Evolutionary conservation across 768 basidiomycete species (phyloP), one percentile per base, ranked within the genome.

Genomic region (Pisolithus orientalis): DNA sequence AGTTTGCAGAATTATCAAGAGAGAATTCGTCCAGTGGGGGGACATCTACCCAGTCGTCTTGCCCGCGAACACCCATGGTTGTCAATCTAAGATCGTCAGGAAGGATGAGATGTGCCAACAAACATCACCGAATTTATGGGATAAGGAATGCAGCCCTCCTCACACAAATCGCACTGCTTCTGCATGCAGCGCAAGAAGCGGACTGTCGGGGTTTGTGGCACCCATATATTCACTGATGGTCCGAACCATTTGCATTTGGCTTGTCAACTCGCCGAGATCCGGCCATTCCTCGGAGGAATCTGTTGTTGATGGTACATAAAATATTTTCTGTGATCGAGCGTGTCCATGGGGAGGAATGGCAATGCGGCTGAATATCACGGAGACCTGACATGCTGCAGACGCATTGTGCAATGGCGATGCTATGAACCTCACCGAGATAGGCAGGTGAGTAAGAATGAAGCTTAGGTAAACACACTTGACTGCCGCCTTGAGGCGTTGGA

Each of bases 1-100:
- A 54, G 50, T 77, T 70, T 58, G 70, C 71, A 13, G 74, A 74
- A 57, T 78, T 74, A 49, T 73, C 69, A 51, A 77, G 55, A 31
- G 61, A 70, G 49, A 67, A 69, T 39, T 68, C 67, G 47, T 71
- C 70, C 13, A 65, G 63, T 25, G 59, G 61, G 4, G 31, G n/a
- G 1, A 67, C 50, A 38, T 66, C 62, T 32, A 67, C 61, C 65
- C 65, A 65, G 31, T 53, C 65, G 3, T 65, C 65, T 44, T 57
- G 56, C 45, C 50, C 44, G 27, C 38, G 53, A 53, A 57, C 37
- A 2, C 27, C 21, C 65, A 65, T 65, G 55, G 25, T 37, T 17
- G 28, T 39, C 24, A 21, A 54, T 53, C 49, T 44, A 53, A 52
- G 54, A 28, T 50, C 34, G 34, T 38, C 24, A 38, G 34, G 50